Conservation (phyloP, 2,329 filamentous ascomycete species). For the Pseudogymnoascus sp. region DNA sequence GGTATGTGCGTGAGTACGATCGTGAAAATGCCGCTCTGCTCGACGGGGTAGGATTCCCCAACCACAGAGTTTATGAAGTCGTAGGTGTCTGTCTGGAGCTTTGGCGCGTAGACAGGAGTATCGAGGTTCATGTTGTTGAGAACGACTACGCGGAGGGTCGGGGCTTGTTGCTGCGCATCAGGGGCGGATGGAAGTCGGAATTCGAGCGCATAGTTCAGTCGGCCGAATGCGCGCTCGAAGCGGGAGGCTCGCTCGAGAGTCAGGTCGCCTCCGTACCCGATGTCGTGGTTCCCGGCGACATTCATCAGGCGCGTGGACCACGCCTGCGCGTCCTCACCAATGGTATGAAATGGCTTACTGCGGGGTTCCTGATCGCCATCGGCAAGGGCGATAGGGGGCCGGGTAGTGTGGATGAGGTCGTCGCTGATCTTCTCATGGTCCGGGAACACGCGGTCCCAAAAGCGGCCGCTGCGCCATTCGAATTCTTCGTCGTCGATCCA, state of each 20-base stretch:
- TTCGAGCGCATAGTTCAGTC: conserved; percentile 80
- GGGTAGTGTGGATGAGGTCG: conserved; percentile 35
- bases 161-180: conserved; percentile 38
- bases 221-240: conserved; percentile 80
- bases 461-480: conserved; percentile 59
- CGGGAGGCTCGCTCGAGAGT: conserved; percentile 64
- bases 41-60: conserved; percentile 51
- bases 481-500: conserved; percentile 91
- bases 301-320: conserved; percentile 82
- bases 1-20: conserved; percentile 89
- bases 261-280: conserved; percentile 91
- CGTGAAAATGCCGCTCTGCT: conserved; percentile 60
- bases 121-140: conserved; percentile 94
- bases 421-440: conserved; percentile 56
- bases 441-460: conserved; percentile 74
- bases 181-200: conserved; percentile 52
- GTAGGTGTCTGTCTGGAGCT: conserved; percentile 70
- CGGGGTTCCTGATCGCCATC: conserved; percentile 35
- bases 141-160: conserved; percentile 73
- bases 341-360: conserved; percentile 15
- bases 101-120: conserved; percentile 59
- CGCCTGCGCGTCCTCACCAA: conserved; percentile 36
- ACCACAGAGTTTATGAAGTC: conserved; percentile 66
- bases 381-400: conserved; percentile 31
- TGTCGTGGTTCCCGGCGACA: conserved; percentile 89